A percentile compares a stretch with the other conserved stretches of the same genome.
These are phyloP conservation scores for Neoboletus brunneissimus DNA, from an alignment of 768 basidiomycete species.

Conservation along the genomic window DNA sequence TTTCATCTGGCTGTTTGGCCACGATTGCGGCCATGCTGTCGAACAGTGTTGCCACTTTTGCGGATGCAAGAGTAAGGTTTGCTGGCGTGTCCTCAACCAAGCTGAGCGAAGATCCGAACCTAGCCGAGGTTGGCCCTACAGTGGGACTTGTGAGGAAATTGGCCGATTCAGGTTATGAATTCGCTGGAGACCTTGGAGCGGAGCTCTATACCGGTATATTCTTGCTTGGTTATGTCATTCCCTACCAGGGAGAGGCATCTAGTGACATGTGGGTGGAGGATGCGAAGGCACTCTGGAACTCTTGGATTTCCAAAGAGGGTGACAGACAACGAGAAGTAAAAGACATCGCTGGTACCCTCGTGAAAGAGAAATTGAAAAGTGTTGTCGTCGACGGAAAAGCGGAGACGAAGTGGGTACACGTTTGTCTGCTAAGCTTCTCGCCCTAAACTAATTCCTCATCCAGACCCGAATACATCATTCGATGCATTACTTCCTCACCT, in stretches of 20 bases:
- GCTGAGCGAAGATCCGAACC: neutral
- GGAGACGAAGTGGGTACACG: slow-evolving; percentile 31
- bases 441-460: neutral
- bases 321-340: slow-evolving; percentile 21
- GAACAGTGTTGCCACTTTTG: slow-evolving; percentile 12
- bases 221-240: slow-evolving; percentile 23
- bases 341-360: slow-evolving; percentile 28
- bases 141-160: slow-evolving; percentile 16
- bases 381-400: slow-evolving; percentile 39
- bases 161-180: slow-evolving; percentile 19
- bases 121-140: neutral
- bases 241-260: slow-evolving; percentile 5
- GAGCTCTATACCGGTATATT: slow-evolving; percentile 22
- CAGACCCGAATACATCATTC: slow-evolving; percentile 49
- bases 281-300: slow-evolving; percentile 33
- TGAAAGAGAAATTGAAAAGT: slow-evolving; percentile 43
- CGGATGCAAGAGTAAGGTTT: slow-evolving; percentile 11
- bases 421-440: neutral
- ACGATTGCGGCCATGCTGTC: slow-evolving; percentile 19
- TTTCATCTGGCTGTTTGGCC: slow-evolving; percentile 19
- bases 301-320: slow-evolving; percentile 17
- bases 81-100: slow-evolving; percentile 9
- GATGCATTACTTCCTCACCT: slow-evolving; percentile 34
- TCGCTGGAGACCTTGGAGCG: slow-evolving; percentile 17
- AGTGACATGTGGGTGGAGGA: slow-evolving; percentile 13